Evolutionary conservation across 106 monocot species (phyloP).

Genomic region (Chionographis japonica): DNA sequence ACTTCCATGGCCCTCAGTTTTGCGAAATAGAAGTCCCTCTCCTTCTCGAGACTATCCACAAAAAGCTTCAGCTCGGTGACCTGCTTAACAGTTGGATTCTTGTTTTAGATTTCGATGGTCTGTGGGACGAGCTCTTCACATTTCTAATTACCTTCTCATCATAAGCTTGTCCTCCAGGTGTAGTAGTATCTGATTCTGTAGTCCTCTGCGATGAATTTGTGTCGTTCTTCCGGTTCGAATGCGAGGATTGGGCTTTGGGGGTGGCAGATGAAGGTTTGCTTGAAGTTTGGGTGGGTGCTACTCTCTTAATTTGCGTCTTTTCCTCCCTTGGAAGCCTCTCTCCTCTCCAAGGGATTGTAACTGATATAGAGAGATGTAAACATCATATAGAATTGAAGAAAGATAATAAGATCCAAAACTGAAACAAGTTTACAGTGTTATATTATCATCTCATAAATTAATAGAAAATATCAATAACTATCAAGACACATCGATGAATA

Average conservation of each 20-base stretch:
- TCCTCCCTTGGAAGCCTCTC: constrained; percentile 79
- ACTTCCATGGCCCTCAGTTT: constrained; percentile 90
- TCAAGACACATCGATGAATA: too few relatives aligned
- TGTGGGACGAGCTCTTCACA: too few relatives aligned
- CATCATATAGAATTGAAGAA: background rate
- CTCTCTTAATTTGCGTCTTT: constrained; percentile 65
- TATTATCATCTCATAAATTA: too few relatives aligned
- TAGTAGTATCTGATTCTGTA: constrained; percentile 21
- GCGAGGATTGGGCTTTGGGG: constrained; percentile 38
- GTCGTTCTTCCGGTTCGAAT: constrained; percentile 38
- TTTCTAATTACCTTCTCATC: constrained; percentile 56
- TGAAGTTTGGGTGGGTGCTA: constrained; percentile 33
- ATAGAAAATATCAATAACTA: too few relatives aligned
- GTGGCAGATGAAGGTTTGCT: constrained; percentile 50
- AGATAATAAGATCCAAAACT: too few relatives aligned
- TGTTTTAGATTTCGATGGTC: too few relatives aligned
- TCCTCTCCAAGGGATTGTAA: constrained; percentile 86
- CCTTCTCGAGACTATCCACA: constrained; percentile 91
- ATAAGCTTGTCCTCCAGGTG: constrained; percentile 41
- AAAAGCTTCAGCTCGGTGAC: constrained; percentile 86
- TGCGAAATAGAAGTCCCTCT: constrained; percentile 88
- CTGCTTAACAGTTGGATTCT: too few relatives aligned
- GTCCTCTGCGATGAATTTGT: constrained; percentile 31
- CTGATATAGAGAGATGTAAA: constrained; percentile 18
- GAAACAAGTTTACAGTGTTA: too few relatives aligned